Percentiles rank a stretch among this genome's conserved stretches.
These are phyloP conservation scores for Penicillium herquei DNA, from an alignment of 495 filamentous ascomycete species.

Conservation along the genomic window DNA sequence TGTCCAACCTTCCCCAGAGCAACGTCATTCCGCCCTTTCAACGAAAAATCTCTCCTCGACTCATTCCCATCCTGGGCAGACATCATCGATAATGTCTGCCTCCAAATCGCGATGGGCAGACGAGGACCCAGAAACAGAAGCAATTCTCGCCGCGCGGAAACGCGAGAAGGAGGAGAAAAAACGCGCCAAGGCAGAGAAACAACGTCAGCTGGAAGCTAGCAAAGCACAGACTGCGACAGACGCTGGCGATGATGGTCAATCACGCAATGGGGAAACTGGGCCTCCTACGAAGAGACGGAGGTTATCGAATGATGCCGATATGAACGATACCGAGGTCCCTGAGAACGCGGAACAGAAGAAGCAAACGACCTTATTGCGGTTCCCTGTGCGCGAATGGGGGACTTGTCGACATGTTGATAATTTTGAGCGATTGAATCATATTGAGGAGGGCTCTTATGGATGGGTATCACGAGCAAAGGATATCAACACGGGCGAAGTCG, in stretches of 20 bases:
- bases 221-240: constrained; percentile 29
- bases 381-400: constrained; percentile 66
- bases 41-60: constrained; percentile 4
- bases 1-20: constrained; percentile 18
- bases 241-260: constrained; percentile 12
- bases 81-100: constrained; percentile 54
- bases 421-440: constrained; percentile 91
- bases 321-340: constrained; percentile 29
- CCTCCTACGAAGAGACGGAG: constrained; percentile 46
- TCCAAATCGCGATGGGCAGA: constrained; percentile 84
- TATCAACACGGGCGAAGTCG: constrained; percentile 75
- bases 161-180: constrained; percentile 89
- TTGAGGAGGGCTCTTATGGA: constrained; percentile 95
- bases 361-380: constrained; percentile 59
- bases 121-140: constrained; percentile 67
- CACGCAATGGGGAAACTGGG: constrained; percentile 23
- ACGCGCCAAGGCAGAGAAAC: constrained; percentile 79
- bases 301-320: constrained; percentile 44
- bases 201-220: constrained; percentile 61
- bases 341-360: constrained; percentile 22
- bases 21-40: constrained; percentile 33
- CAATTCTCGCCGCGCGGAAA: constrained; percentile 68
- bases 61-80: neutral
- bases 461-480: constrained; percentile 88
- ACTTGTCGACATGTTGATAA: constrained; percentile 80